Conservation (phyloP, 805 yeast species). For the Torulaspora indica region DNA sequence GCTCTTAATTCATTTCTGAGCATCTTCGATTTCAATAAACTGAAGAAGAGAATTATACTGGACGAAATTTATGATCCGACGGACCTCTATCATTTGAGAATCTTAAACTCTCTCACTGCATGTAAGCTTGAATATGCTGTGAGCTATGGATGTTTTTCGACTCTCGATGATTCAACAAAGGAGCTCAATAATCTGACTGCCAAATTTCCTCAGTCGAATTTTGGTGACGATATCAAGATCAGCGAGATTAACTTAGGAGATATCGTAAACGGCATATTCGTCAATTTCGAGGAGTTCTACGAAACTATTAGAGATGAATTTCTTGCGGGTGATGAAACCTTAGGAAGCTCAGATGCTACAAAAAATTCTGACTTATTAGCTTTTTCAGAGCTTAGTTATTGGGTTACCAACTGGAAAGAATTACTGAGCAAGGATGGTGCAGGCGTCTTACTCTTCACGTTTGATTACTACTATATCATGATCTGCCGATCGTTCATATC, state of each 20-base stretch:
- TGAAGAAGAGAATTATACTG: constrained; percentile 37
- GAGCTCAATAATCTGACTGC: constrained; percentile 43
- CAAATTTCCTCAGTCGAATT: constrained; percentile 46
- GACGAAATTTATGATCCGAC: constrained; percentile 30
- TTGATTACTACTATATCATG: constrained; percentile 46
- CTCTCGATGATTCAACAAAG: constrained; percentile 26
- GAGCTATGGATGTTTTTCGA: constrained; percentile 41
- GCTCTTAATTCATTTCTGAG: constrained; percentile 48
- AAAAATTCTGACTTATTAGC: constrained; percentile 13
- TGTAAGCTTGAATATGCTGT: constrained; percentile 49
- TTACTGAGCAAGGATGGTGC: constrained; percentile 46
- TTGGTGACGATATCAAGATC: constrained; percentile 52
- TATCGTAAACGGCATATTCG: constrained; percentile 29
- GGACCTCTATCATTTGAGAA: constrained; percentile 51
- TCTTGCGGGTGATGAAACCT: constrained; percentile 6
- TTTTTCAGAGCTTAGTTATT: constrained; percentile 40
- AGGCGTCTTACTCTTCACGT: constrained; percentile 45
- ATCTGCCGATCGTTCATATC: constrained; percentile 35
- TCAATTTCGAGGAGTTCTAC: constrained; percentile 30
- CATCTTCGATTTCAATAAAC: constrained; percentile 43
- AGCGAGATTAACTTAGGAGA: constrained; percentile 45
- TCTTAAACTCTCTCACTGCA: constrained; percentile 49
- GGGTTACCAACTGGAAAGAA: constrained; percentile 46
- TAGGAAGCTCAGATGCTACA: constrained; percentile 1
- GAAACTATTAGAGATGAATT: constrained; percentile 4